A percentile compares a stretch with the other conserved stretches of the same genome.
Conservation (phyloP, 495 filamentous ascomycete species). For the Hamigera avellanea region DNA sequence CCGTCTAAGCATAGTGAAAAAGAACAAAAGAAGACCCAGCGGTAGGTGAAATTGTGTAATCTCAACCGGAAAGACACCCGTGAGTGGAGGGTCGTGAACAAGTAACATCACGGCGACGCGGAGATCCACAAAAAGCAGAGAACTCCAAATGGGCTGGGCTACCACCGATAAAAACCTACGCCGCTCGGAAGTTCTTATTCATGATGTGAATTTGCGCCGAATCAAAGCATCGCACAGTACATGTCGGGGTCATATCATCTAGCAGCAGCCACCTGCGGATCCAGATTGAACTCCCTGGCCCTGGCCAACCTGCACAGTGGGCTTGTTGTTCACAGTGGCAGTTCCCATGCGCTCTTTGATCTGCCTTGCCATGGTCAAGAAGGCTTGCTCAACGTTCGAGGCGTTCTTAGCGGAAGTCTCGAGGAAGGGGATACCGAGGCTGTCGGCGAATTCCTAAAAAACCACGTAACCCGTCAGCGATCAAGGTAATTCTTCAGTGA, state of each 20-base stretch:
- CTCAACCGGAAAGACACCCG: conserved; percentile 13
- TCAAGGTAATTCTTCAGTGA: neutral
- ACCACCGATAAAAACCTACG: conserved; percentile 10
- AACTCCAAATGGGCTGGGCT: conserved; percentile 4
- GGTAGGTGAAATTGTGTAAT: too few species aligned
- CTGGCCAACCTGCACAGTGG: conserved; percentile 86
- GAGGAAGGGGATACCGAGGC: conserved; percentile 97
- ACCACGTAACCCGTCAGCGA: too few species aligned
- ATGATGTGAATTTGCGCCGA: conserved; percentile 17
- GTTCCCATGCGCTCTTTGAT: conserved; percentile 99
- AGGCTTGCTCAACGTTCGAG: conserved; percentile 98
- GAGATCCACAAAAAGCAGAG: conserved; percentile 9
- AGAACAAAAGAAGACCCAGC: conserved; percentile 14
- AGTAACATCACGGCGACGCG: conserved; percentile 4
- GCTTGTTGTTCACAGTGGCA: conserved; percentile 95
- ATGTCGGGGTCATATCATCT: conserved; percentile 26
- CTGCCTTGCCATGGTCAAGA: conserved; percentile 98
- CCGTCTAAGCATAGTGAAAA: conserved; percentile 4
- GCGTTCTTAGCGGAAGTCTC: conserved; percentile 99
- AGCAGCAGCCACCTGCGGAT: conserved; percentile 89
- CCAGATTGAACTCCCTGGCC: conserved; percentile 91
- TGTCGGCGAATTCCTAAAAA: conserved; percentile 90
- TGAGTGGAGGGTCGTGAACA: conserved; percentile 3
- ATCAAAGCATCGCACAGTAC: conserved; percentile 17
- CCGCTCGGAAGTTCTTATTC: conserved; percentile 13